phyloP scores from a whole-genome alignment of 2,329 filamentous ascomycete species.

The Drechmeria coniospora region DNA sequence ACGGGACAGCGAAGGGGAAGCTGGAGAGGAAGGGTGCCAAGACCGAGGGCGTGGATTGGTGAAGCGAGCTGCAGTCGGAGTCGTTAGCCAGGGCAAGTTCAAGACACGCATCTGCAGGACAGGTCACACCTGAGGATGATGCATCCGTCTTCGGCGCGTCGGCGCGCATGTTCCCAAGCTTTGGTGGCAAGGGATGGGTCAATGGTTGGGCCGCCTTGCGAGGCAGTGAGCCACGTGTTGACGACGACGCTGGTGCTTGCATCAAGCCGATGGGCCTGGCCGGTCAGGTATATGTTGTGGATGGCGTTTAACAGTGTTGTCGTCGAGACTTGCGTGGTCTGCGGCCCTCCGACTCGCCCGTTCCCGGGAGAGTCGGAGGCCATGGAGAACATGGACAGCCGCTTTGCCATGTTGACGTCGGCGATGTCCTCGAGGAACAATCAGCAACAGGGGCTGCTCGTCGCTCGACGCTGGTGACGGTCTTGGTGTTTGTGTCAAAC shows the following conservation, averaged over 20 bases:
- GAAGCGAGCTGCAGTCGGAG: slow-evolving; percentile 52
- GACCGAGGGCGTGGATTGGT: slow-evolving; percentile 75
- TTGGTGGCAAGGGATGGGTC: slow-evolving; percentile 63
- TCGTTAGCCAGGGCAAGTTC: slow-evolving; percentile 5
- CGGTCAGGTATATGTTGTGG: slow-evolving; percentile 74
- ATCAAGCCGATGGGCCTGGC: slow-evolving; percentile 74
- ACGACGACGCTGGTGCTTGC: slow-evolving; percentile 82
- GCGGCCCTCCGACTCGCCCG: slow-evolving; percentile 43
- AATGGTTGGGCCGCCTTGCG: slow-evolving; percentile 55
- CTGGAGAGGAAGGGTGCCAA: slow-evolving; percentile 67
- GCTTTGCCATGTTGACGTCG: slow-evolving; percentile 36
- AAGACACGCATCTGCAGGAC: background rate
- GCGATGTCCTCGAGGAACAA: slow-evolving; percentile 24
- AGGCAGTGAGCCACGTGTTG: slow-evolving; percentile 85
- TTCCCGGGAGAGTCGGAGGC: slow-evolving; percentile 47
- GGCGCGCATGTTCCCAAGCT: slow-evolving; percentile 91
- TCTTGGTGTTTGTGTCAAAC: too few species aligned
- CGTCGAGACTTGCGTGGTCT: slow-evolving; percentile 72
- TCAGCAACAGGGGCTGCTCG: too few species aligned
- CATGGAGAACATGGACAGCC: slow-evolving; percentile 56
- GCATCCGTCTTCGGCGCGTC: slow-evolving; percentile 88
- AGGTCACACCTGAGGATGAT: slow-evolving; percentile 68
- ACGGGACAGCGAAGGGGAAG: slow-evolving; percentile 65
- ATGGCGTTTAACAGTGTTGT: slow-evolving; percentile 85
- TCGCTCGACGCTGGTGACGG: too few species aligned